phyloP scores from a whole-genome alignment of 352 stramenopile species.

The Phytophthora megakarya region DNA sequence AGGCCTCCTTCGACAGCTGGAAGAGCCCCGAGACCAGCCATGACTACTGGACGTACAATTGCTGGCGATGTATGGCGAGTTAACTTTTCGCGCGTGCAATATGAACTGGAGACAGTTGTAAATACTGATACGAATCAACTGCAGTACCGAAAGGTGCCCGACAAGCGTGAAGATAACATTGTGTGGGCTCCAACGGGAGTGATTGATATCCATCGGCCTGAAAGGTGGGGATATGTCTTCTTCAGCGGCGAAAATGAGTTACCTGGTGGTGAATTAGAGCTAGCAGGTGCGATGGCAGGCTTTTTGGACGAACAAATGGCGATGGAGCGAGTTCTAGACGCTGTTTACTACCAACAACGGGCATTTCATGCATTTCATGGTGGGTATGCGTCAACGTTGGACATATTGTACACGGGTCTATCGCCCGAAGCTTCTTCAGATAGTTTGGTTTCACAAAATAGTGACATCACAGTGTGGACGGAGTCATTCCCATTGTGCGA shows the following conservation, averaged over 20 bases:
- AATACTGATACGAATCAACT: constrained; percentile 53
- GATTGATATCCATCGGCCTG: constrained; percentile 77
- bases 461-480: constrained; percentile 1
- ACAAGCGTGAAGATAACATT: constrained; percentile 68
- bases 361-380: constrained; percentile 46
- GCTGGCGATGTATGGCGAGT: constrained; percentile 80
- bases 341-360: constrained; percentile 74
- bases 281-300: constrained; percentile 34
- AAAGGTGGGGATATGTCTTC: constrained; percentile 75
- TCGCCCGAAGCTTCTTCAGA: not conserved
- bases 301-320: constrained; percentile 59
- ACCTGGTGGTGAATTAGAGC: constrained; percentile 42
- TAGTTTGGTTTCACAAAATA: not conserved
- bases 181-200: constrained; percentile 76
- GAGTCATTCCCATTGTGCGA: constrained; percentile 35
- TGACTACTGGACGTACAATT: constrained; percentile 18
- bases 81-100: constrained; percentile 92
- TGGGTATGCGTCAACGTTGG: constrained; percentile 49
- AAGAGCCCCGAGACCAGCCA: constrained; percentile 12
- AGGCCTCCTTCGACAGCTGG: constrained; percentile 20
- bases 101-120: constrained; percentile 53
- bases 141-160: constrained; percentile 55
- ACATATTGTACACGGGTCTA: constrained; percentile 39
- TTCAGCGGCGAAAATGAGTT: constrained; percentile 57
- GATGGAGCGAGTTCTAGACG: constrained; percentile 63